Evolutionary conservation across 257 asterid genomes (phyloP).

Genomic region (Dorcoceras hygrometricum): DNA sequence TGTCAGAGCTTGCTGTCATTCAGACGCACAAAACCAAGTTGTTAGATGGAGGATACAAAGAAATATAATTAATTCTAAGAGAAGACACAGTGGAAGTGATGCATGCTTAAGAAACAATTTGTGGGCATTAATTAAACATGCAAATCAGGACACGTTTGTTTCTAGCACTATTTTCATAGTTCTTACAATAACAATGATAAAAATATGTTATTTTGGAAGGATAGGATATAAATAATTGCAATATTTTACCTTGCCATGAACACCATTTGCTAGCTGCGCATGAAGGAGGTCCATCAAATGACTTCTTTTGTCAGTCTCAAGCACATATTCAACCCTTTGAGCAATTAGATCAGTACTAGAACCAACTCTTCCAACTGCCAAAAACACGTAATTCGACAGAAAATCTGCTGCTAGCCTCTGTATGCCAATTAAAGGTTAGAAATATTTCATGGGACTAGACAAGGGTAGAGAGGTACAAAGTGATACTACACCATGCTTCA

Average conservation of each 20-base stretch:
- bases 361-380: slow-evolving; percentile 99
- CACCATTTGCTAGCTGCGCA: slow-evolving; percentile 77
- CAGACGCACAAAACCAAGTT: not conserved
- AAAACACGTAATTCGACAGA: slow-evolving; percentile 65
- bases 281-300: slow-evolving; percentile 97
- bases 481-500: not conserved
- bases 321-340: slow-evolving; percentile 95
- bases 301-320: slow-evolving; percentile 91
- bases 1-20: slow-evolving; percentile 65
- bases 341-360: slow-evolving; percentile 95
- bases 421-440: slow-evolving; percentile 30
- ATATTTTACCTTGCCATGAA: slow-evolving; percentile 65
- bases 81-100: not conserved
- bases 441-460: slow-evolving; percentile 21
- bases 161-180: not conserved
- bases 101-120: not conserved
- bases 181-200: not conserved
- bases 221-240: not conserved
- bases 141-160: not conserved
- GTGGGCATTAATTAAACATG: not conserved
- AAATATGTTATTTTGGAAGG: not conserved
- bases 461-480: slow-evolving; percentile 15
- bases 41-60: not conserved
- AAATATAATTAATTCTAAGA: too few species aligned
- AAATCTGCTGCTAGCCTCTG: slow-evolving; percentile 94